phyloP scores from a whole-genome alignment of 2,329 filamentous ascomycete genomes.

The Stemphylium lycopersici region DNA sequence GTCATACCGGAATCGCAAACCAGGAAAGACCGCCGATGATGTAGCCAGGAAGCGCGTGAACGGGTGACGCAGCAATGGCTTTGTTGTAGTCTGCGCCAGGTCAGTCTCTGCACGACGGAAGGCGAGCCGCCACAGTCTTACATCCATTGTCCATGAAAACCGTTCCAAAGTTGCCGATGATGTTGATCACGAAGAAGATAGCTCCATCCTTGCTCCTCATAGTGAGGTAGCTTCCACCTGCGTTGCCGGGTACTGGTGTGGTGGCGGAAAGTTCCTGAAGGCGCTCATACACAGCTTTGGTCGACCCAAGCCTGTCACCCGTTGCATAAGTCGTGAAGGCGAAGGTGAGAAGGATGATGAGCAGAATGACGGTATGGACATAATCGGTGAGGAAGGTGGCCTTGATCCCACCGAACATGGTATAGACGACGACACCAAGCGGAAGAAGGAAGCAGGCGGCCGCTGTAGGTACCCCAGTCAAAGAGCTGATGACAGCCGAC shows the following conservation, averaged over 20 bases:
- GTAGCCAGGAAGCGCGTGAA: constrained; percentile 78
- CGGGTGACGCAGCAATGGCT: constrained; percentile 84
- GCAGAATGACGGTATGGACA: constrained; percentile 81
- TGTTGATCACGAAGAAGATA: constrained; percentile 91
- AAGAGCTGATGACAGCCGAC: constrained; percentile 63
- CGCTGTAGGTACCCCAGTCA: constrained; percentile 71
- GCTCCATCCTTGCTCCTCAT: constrained; percentile 81
- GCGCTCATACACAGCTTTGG: constrained; percentile 77
- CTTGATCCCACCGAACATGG: constrained; percentile 77
- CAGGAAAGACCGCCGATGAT: constrained; percentile 53
- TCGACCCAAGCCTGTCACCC: constrained; percentile 73
- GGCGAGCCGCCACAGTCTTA: not conserved
- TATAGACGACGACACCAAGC: constrained; percentile 81
- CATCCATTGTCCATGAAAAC: constrained; percentile 87
- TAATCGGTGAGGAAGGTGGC: constrained; percentile 74
- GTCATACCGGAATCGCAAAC: constrained; percentile 53
- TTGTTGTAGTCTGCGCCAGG: constrained; percentile 70
- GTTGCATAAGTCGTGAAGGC: constrained; percentile 82
- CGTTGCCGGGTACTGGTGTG: constrained; percentile 80
- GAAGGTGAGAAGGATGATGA: constrained; percentile 86
- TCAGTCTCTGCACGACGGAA: constrained; percentile 1
- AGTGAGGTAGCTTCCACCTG: constrained; percentile 80
- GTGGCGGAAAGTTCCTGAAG: constrained; percentile 69
- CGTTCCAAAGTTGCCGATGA: constrained; percentile 81
- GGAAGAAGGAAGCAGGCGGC: constrained; percentile 86